Evolutionary conservation across 108 stramenopile species (phyloP), one percentile per base, ranked within the genome.

Genomic region (Cyclostephanos invisitatus): DNA sequence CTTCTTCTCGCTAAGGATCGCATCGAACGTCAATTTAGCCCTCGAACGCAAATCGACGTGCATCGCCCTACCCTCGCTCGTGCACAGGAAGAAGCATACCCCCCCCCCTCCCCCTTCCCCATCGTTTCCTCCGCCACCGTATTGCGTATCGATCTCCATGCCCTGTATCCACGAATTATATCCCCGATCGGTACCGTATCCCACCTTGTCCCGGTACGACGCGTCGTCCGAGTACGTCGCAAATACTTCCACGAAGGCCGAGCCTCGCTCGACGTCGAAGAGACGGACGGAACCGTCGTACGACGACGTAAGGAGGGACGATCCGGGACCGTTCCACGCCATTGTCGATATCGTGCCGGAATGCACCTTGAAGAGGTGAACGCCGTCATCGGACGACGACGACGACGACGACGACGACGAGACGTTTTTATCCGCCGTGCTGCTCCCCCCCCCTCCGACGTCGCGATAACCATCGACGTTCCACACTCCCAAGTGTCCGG

Each of bases 241-340:
- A 84, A 95, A 93, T 17, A 91, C 76, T 56, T 95, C 83, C 36
- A 78, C 44, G 77, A 89, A 88, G 0, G 60, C 75, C 37, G 83
- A 75, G 15, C 68, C 84, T 1, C 53, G 44, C 61, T 84, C 80
- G 0, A 84, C 84, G 60, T 94, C 85, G 37, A 89, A 82, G 17
- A 55, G 6, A 15, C 92, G 81, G n/a, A 91, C 86, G 0, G 87
- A 83, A 15, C 92, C 90, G 70, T 94, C 92, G 59, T 94, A 94
- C 5, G 89, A 88, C 11, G 77, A 69, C 2, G 90, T 83, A 20
- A 91, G 68, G 38, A 94, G 67, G 22, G 70, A 62, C 28, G 71
- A 40, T 0, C 88, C 89, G 35, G 40, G 44, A 11, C 64, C 47
- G 42, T 71, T 81, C 90, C 90, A 94, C 40, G 81, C 78, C 58